A percentile compares a stretch with the other conserved stretches of the same genome.
Evolutionary conservation across 176 grass and related monocot species (phyloP).

Genomic region (Olyra latifolia): DNA sequence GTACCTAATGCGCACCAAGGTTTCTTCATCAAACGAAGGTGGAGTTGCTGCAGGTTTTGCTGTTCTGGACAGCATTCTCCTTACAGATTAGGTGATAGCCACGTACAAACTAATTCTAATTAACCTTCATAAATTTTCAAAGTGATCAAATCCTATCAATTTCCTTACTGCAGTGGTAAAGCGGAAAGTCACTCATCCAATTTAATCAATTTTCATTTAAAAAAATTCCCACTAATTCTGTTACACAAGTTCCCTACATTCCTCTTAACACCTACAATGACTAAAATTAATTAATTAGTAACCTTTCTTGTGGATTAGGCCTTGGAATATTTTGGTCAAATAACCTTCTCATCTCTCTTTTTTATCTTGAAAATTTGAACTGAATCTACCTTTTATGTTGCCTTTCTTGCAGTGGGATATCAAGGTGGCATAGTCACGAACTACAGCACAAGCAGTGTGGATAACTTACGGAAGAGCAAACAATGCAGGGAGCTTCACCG

Average conservation of each 20-base stretch:
- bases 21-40: slow-evolving; percentile 95
- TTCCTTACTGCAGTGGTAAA: slow-evolving; percentile 14
- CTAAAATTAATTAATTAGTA: neutral
- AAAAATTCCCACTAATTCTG: neutral
- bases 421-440: neutral
- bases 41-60: slow-evolving; percentile 95
- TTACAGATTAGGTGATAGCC: slow-evolving; percentile 67
- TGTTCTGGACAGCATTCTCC: slow-evolving; percentile 78
- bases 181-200: neutral
- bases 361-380: neutral
- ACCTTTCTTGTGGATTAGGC: neutral
- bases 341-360: neutral
- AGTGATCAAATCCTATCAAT: neutral
- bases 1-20: slow-evolving; percentile 91
- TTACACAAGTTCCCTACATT: neutral
- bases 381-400: neutral
- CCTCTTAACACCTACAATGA: neutral
- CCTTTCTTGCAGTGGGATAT: slow-evolving; percentile 30
- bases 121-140: neutral
- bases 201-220: neutral
- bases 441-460: neutral
- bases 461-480: neutral
- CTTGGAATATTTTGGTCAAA: neutral
- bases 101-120: neutral
- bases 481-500: neutral